phyloP scores from a whole-genome alignment of 2,329 filamentous ascomycete genomes.

The Hypoxylon sp. region DNA sequence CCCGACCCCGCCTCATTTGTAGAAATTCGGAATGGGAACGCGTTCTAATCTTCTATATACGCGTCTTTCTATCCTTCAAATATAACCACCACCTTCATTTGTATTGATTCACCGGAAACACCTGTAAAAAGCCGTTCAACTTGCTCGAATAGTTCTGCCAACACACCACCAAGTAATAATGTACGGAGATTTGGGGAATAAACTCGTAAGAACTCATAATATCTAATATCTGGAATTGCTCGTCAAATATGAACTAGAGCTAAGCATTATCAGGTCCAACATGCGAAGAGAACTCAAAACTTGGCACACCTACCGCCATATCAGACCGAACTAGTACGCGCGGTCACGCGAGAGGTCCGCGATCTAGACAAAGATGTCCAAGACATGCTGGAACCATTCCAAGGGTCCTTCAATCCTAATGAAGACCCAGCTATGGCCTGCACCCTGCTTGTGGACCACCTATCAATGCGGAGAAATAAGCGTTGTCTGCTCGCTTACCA shows the following conservation, averaged over 20 bases:
- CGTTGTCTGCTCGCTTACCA: slow-evolving; percentile 96
- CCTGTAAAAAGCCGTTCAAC: neutral
- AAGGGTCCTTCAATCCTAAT: slow-evolving; percentile 86
- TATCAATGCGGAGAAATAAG: slow-evolving; percentile 97
- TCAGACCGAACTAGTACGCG: slow-evolving; percentile 90
- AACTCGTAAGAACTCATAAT: slow-evolving; percentile 75
- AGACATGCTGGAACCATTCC: slow-evolving; percentile 84
- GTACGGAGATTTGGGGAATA: slow-evolving; percentile 91
- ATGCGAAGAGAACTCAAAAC: slow-evolving; percentile 94
- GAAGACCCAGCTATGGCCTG: slow-evolving; percentile 88
- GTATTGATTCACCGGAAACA: neutral
- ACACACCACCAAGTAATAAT: slow-evolving; percentile 62
- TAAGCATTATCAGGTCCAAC: slow-evolving; percentile 76
- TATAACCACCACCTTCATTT: slow-evolving; percentile 1
- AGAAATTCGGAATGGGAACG: slow-evolving; percentile 26
- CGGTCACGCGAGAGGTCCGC: slow-evolving; percentile 90
- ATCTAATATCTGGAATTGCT: neutral
- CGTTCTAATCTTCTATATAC: slow-evolving; percentile 30
- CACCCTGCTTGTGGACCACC: slow-evolving; percentile 90
- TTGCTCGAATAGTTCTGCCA: neutral
- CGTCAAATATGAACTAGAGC: slow-evolving; percentile 15
- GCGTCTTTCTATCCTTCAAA: slow-evolving; percentile 23
- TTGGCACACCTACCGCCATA: slow-evolving; percentile 90
- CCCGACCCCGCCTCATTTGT: slow-evolving; percentile 29
- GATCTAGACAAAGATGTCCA: slow-evolving; percentile 91